phyloP scores from a whole-genome alignment of 805 yeast genomes.

The Spathaspora sp. region DNA sequence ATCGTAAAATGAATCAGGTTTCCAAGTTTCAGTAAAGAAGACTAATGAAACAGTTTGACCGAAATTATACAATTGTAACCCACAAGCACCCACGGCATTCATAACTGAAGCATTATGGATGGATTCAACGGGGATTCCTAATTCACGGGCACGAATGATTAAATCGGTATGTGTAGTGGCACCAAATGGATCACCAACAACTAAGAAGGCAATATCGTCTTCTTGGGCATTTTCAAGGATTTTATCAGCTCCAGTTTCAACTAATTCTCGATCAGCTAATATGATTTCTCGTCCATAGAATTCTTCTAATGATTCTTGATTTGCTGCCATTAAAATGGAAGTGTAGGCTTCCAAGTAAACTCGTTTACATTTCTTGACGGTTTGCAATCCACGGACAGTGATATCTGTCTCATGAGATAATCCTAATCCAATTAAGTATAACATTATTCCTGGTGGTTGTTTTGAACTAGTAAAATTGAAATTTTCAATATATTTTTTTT shows the following conservation, averaged over 20 bases:
- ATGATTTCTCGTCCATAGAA: conserved; percentile 84
- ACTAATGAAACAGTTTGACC: conserved; percentile 98
- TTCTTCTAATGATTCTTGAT: conserved; percentile 65
- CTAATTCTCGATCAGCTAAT: conserved; percentile 92
- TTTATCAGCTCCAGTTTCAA: conserved; percentile 82
- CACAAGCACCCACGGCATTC: conserved; percentile 99
- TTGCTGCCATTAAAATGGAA: conserved; percentile 91
- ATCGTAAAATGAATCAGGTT: conserved; percentile 92
- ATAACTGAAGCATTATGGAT: conserved; percentile 95
- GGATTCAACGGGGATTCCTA: conserved; percentile 71
- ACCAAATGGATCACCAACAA: conserved; percentile 97
- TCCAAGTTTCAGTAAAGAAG: conserved; percentile 92
- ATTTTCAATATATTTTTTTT: not conserved
- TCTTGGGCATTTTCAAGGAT: conserved; percentile 73
- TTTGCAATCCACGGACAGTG: conserved; percentile 90
- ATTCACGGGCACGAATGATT: conserved; percentile 85
- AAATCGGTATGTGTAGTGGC: conserved; percentile 98
- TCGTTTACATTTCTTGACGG: conserved; percentile 76
- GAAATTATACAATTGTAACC: conserved; percentile 88
- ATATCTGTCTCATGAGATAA: conserved; percentile 85
- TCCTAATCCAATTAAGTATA: conserved; percentile 89
- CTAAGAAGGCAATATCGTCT: conserved; percentile 89
- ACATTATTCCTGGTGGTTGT: conserved; percentile 44
- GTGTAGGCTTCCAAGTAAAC: conserved; percentile 97
- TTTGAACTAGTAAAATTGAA: not conserved